These are phyloP conservation scores for Fragilariopsis cylindrus DNA, from an alignment of 108 stramenopile species.

Conservation along the genomic window DNA sequence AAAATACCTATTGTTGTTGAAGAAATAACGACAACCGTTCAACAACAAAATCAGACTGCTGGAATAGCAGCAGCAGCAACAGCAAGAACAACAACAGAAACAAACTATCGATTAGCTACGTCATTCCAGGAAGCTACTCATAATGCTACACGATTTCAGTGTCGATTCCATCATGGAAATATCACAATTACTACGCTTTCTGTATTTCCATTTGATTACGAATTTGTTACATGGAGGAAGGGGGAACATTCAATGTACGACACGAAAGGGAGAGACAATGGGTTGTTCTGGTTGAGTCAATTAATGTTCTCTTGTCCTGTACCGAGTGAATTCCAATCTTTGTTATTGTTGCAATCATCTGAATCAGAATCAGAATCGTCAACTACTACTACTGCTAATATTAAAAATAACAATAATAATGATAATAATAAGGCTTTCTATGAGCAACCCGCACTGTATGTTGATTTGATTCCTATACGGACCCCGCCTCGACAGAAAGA, in stretches of 20 bases:
- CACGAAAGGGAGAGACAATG: conserved; percentile 49
- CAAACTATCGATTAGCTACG: conserved; percentile 25
- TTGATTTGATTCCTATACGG: conserved; percentile 78
- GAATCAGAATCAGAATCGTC: not conserved
- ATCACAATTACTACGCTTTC: conserved; percentile 46
- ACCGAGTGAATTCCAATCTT: conserved; percentile 38
- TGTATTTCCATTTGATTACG: conserved; percentile 67
- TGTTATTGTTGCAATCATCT: conserved; percentile 7
- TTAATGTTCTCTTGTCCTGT: conserved; percentile 73
- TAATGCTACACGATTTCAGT: conserved; percentile 75
- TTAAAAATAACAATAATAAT: not conserved
- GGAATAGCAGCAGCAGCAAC: not conserved
- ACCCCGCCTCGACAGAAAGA: conserved; percentile 46
- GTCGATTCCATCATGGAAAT: conserved; percentile 54
- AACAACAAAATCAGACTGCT: not conserved
- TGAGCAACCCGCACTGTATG: conserved; percentile 40
- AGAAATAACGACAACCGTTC: not conserved
- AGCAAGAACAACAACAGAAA: conserved; percentile 37
- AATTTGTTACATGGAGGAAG: conserved; percentile 56
- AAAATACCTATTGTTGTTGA: conserved; percentile 46
- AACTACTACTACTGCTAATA: too few relatives aligned
- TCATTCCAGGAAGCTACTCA: conserved; percentile 51
- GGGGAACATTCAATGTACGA: conserved; percentile 35
- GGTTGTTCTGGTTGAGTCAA: conserved; percentile 34
- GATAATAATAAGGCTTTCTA: not conserved